Evolutionary conservation across 2,329 filamentous ascomycete species (phyloP).

Genomic region (Taxawa tesnikishii): DNA sequence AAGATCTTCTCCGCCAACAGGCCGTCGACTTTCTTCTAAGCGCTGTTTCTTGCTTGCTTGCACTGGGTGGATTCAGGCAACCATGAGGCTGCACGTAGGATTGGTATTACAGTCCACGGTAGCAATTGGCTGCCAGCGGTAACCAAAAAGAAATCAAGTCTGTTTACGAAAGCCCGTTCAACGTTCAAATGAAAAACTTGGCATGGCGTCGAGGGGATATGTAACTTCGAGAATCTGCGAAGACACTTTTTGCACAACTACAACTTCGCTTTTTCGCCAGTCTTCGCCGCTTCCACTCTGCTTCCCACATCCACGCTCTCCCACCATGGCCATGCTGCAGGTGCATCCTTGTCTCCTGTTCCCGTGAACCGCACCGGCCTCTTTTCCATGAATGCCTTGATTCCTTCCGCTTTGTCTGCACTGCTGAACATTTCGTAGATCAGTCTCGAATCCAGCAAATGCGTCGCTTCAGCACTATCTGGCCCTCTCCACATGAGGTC

Average conservation of each 20-base stretch:
- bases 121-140: neutral
- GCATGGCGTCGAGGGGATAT: too few species aligned
- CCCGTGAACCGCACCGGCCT: slow-evolving; percentile 49
- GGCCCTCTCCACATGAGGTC: slow-evolving; percentile 56
- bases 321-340: slow-evolving; percentile 58
- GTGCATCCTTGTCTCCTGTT: slow-evolving; percentile 47
- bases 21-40: slow-evolving; percentile 96
- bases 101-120: neutral
- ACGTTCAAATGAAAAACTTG: too few species aligned
- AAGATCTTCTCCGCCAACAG: slow-evolving; percentile 89
- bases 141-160: neutral
- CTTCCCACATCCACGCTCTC: slow-evolving; percentile 36
- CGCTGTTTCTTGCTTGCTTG: slow-evolving; percentile 16
- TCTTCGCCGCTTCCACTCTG: slow-evolving; percentile 21
- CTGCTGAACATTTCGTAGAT: slow-evolving; percentile 48
- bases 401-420: slow-evolving; percentile 55
- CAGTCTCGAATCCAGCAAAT: slow-evolving; percentile 56
- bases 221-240: too few species aligned
- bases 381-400: slow-evolving; percentile 59
- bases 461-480: slow-evolving; percentile 52
- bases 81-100: neutral
- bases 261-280: slow-evolving; percentile 16
- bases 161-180: too few species aligned
- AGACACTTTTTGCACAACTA: too few species aligned
- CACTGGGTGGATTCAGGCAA: neutral